Evolutionary conservation across 257 asterid genomes (phyloP).

Genomic region (Anisodus tanguticus): DNA sequence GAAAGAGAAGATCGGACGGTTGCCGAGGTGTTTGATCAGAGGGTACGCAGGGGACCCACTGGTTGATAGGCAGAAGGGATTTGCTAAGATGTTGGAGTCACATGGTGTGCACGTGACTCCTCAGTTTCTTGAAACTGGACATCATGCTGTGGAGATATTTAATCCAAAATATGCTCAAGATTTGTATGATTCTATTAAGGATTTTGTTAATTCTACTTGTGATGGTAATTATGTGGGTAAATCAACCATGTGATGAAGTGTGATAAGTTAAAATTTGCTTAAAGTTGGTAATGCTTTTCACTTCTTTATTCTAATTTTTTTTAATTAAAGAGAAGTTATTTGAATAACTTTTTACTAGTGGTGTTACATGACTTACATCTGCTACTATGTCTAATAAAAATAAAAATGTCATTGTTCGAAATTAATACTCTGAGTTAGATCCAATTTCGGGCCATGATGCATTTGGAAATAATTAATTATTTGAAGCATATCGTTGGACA

Average conservation of each 20-base stretch:
- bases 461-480: background rate
- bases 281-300: no score
- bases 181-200: conserved; percentile 45
- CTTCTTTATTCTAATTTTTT: no score
- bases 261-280: background rate
- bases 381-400: background rate
- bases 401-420: background rate
- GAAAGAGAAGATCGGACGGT: conserved; percentile 47
- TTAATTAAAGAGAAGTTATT: no score
- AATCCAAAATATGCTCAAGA: conserved; percentile 54
- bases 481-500: no score
- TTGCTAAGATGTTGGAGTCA: conserved; percentile 55
- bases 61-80: conserved; percentile 66
- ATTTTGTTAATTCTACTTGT: conserved; percentile 38
- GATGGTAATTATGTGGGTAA: background rate
- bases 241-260: background rate
- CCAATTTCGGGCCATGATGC: background rate
- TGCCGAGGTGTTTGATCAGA: conserved; percentile 58
- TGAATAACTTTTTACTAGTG: no score
- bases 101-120: conserved; percentile 62
- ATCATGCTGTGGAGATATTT: conserved; percentile 64
- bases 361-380: no score
- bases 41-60: conserved; percentile 68
- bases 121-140: conserved; percentile 54
- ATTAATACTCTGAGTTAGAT: background rate